Evolutionary conservation across 2,329 filamentous ascomycete species (phyloP).

Genomic region (Venturia pyrina): DNA sequence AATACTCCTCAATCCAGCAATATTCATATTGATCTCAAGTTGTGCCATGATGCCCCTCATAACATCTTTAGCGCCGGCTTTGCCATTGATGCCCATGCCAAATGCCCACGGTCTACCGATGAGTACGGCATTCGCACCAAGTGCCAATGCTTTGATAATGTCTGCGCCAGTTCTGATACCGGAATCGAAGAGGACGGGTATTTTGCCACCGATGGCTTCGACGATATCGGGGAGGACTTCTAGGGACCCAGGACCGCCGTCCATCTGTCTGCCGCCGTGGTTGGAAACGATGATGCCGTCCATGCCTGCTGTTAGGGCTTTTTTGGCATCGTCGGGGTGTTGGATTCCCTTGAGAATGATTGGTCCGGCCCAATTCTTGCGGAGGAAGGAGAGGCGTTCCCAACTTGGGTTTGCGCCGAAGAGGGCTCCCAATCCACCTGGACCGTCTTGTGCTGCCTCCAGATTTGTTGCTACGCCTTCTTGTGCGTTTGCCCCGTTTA

Average conservation of each 20-base stretch:
- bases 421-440: constrained; percentile 10
- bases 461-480: not conserved
- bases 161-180: constrained; percentile 27
- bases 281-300: constrained; percentile 30
- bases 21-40: constrained; percentile 13
- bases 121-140: constrained; percentile 27
- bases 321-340: constrained; percentile 26
- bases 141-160: constrained; percentile 26
- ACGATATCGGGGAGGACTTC: constrained; percentile 28
- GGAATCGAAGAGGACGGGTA: constrained; percentile 27
- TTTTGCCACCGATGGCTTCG: constrained; percentile 23
- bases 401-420: constrained; percentile 28
- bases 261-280: constrained; percentile 27
- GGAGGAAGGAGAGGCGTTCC: constrained; percentile 24
- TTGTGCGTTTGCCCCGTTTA: not conserved
- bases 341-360: constrained; percentile 31
- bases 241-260: constrained; percentile 25
- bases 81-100: constrained; percentile 27
- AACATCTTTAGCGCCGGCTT: constrained; percentile 28
- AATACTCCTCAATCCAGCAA: not conserved
- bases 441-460: not conserved
- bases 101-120: constrained; percentile 28
- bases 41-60: constrained; percentile 25
- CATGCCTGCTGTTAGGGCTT: constrained; percentile 25
- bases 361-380: constrained; percentile 27